Conservation (phyloP, 805 yeast genomes). For the Teunomyces panamensis region DNA sequence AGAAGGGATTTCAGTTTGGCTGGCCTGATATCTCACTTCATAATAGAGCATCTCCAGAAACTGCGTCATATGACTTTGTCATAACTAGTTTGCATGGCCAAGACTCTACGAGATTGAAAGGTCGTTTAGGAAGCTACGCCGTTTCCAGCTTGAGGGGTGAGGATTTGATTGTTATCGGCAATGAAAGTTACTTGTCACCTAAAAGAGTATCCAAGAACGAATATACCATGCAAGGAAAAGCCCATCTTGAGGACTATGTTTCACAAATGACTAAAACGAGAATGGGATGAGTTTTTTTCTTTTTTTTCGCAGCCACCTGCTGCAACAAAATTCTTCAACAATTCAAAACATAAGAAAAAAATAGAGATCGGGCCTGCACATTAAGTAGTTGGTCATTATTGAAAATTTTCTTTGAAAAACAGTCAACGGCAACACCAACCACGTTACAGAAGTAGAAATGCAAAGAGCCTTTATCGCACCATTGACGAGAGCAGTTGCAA, state of each 20-base stretch:
- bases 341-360: neutral
- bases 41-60: neutral
- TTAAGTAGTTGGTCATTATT: neutral
- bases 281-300: neutral
- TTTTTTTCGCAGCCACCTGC: neutral
- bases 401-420: slow-evolving; percentile 1
- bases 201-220: slow-evolving; percentile 5
- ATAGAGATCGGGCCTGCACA: neutral
- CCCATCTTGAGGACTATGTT: slow-evolving; percentile 21
- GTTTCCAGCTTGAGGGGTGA: slow-evolving; percentile 6
- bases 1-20: slow-evolving; percentile 20
- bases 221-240: slow-evolving; percentile 16
- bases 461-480: slow-evolving; percentile 24
- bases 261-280: slow-evolving; percentile 17
- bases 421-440: neutral
- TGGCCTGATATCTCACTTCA: slow-evolving; percentile 8
- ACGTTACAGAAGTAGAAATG: slow-evolving; percentile 12
- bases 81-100: slow-evolving; percentile 14
- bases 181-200: slow-evolving; percentile 11
- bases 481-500: slow-evolving; percentile 14
- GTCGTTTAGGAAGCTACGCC: slow-evolving; percentile 25
- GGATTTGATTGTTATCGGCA: slow-evolving; percentile 12
- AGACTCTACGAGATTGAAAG: slow-evolving; percentile 22
- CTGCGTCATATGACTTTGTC: slow-evolving; percentile 7
- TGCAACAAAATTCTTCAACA: too few species aligned